These are phyloP conservation scores for Fagopyrum tataricum DNA, from an alignment of 148 eudicot species.

Conservation along the genomic window DNA sequence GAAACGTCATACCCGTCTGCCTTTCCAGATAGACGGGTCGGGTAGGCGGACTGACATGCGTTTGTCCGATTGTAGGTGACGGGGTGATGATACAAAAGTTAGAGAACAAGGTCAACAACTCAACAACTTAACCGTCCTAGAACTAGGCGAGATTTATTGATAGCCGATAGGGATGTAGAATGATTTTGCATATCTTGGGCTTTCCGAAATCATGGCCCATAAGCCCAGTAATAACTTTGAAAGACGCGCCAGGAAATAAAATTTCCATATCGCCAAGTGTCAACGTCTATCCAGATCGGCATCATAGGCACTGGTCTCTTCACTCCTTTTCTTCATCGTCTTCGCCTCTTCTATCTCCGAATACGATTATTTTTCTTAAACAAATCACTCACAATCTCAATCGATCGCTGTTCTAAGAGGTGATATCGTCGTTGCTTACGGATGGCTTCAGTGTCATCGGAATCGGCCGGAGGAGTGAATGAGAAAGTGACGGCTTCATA, in stretches of 20 bases:
- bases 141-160: no score
- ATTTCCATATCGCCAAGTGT: no score
- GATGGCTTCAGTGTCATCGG: conserved; percentile 18
- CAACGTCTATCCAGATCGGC: background rate
- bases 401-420: background rate
- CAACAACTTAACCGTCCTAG: no score
- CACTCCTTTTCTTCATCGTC: background rate
- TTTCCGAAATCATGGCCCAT: background rate
- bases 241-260: no score
- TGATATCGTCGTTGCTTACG: conserved; percentile 4
- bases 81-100: no score
- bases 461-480: background rate
- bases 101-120: no score
- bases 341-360: background rate
- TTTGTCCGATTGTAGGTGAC: no score
- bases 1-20: no score
- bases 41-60: no score
- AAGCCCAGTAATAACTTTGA: background rate
- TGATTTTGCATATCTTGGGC: background rate
- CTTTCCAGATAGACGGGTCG: no score
- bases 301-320: background rate
- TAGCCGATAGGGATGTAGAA: background rate
- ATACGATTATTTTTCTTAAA: no score
- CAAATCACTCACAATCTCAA: background rate
- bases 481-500: conserved; percentile 49